phyloP scores from a whole-genome alignment of 1,284 basidiomycete species.

The Puccinia triticina region DNA sequence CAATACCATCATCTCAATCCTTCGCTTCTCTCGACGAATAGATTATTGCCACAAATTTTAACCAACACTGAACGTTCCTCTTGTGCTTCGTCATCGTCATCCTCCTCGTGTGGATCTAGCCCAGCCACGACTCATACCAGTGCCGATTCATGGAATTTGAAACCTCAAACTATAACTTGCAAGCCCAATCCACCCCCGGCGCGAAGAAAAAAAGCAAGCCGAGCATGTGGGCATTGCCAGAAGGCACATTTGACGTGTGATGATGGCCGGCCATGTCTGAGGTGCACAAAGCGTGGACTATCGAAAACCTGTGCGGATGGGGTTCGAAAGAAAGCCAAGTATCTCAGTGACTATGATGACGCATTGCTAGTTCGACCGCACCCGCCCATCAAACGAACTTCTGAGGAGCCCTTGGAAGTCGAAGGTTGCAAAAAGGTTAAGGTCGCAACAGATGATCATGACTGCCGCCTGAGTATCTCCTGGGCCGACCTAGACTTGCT shows the following conservation, averaged over 20 bases:
- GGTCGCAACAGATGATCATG: conserved; percentile 12
- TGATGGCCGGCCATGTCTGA: conserved; percentile 90
- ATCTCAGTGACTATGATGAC: conserved; percentile 87
- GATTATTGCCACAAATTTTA: conserved; percentile 30
- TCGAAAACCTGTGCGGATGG: conserved; percentile 87
- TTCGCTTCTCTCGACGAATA: conserved; percentile 18
- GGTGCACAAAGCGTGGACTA: conserved; percentile 91
- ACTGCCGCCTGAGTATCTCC: conserved; percentile 27
- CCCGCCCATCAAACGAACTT: conserved; percentile 16
- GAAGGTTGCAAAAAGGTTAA: conserved; percentile 28
- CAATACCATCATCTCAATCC: conserved; percentile 36
- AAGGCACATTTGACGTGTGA: conserved; percentile 94
- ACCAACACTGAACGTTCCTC: conserved; percentile 12
- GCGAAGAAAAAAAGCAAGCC: conserved; percentile 75
- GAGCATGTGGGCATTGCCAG: conserved; percentile 93
- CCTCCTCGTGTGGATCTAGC: conserved; percentile 31
- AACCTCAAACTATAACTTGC: conserved; percentile 58
- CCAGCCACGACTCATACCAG: conserved; percentile 41
- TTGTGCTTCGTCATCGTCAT: conserved; percentile 10
- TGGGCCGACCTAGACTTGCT: conserved; percentile 33
- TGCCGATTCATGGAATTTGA: conserved; percentile 55
- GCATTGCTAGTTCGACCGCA: conserved; percentile 60
- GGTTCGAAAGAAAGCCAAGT: conserved; percentile 96
- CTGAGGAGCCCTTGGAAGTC: conserved; percentile 17
- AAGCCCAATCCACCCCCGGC: conserved; percentile 53